Conservation (phyloP, 2,329 filamentous ascomycete genomes). For the Bipolaris oryzae region DNA sequence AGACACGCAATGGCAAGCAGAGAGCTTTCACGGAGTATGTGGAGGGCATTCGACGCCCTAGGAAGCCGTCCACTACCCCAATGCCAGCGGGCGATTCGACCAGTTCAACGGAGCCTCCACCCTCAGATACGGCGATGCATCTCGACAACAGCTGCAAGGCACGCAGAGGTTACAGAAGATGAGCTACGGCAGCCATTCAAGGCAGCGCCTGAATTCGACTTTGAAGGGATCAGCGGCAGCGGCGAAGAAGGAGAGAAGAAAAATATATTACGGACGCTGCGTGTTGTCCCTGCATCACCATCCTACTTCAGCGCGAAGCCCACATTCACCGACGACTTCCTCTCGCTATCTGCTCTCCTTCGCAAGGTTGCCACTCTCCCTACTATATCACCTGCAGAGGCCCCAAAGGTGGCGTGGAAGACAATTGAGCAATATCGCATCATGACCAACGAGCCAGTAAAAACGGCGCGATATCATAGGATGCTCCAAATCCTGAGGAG, state of each 20-base stretch:
- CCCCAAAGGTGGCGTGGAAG: constrained; percentile 79
- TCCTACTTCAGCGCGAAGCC: constrained; percentile 95
- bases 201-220: constrained; percentile 54
- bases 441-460: constrained; percentile 55
- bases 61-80: constrained; percentile 26
- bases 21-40: constrained; percentile 39
- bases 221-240: constrained; percentile 28
- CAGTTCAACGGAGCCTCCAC: constrained; percentile 25
- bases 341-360: constrained; percentile 73
- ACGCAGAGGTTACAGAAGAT: constrained; percentile 33
- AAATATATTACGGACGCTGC: constrained; percentile 53
- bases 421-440: constrained; percentile 75
- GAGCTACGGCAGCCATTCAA: constrained; percentile 40
- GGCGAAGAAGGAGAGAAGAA: constrained; percentile 20
- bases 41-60: constrained; percentile 35
- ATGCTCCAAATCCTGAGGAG: constrained; percentile 77
- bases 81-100: constrained; percentile 31
- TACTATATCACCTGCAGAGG: constrained; percentile 66
- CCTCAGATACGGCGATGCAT: constrained; percentile 38
- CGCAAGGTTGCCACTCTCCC: constrained; percentile 77
- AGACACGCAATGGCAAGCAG: constrained; percentile 37
- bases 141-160: constrained; percentile 37
- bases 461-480: constrained; percentile 74
- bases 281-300: constrained; percentile 80
- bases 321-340: constrained; percentile 81